Conservation (phyloP, 106 monocot genomes). For the Apostasia shenzhenica region DNA sequence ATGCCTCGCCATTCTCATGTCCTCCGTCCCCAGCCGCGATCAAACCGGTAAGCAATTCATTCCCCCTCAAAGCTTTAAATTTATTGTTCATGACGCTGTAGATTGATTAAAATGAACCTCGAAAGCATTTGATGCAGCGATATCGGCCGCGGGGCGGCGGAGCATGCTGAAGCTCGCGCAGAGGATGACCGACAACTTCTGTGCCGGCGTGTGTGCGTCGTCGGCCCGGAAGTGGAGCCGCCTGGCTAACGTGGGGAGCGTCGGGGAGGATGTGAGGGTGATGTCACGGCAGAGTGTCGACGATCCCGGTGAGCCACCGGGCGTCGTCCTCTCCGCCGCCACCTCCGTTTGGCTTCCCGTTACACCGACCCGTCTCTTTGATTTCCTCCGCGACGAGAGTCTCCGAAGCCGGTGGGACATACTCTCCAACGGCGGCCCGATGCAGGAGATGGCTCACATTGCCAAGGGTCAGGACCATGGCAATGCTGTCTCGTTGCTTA, state of each 20-base stretch:
- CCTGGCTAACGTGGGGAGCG: constrained; percentile 25
- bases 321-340: constrained; percentile 82
- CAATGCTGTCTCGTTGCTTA: constrained; percentile 80
- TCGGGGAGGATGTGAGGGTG: constrained; percentile 74
- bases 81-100: no score
- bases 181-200: constrained; percentile 81
- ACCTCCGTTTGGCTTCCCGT: constrained; percentile 80
- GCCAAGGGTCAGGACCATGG: constrained; percentile 81
- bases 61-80: no score
- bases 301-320: constrained; percentile 82
- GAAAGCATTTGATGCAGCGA: constrained; percentile 14
- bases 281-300: constrained; percentile 80
- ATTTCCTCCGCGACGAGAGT: constrained; percentile 72
- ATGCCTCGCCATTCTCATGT: constrained; percentile 59
- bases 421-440: constrained; percentile 82
- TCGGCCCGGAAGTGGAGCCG: constrained; percentile 64
- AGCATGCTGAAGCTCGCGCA: constrained; percentile 71
- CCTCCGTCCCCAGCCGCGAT: constrained; percentile 25
- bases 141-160: constrained; percentile 38
- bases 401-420: constrained; percentile 91
- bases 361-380: constrained; percentile 48
- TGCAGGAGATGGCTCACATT: constrained; percentile 93
- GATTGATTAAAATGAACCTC: neutral
- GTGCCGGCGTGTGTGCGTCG: constrained; percentile 74
- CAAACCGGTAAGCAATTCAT: constrained; percentile 14